phyloP scores from a whole-genome alignment of 1,139 yeast species.

The Candida sp. region DNA sequence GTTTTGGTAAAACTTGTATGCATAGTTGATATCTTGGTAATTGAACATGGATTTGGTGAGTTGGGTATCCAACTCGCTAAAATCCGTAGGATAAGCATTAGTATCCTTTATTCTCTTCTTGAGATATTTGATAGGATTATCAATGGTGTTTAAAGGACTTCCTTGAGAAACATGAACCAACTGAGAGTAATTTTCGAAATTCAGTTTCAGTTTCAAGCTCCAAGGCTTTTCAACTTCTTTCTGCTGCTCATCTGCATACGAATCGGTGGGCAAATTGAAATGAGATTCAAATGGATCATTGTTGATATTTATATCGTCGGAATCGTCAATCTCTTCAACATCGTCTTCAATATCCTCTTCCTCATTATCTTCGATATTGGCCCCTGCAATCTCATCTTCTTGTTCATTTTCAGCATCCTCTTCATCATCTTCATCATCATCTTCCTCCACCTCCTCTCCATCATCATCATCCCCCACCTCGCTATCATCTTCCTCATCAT shows the following conservation, averaged over 20 bases:
- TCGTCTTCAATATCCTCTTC: constrained; percentile 14
- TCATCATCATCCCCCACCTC: constrained; percentile 11
- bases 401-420: constrained; percentile 22
- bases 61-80: constrained; percentile 20
- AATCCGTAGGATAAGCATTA: constrained; percentile 10
- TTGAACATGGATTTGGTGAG: constrained; percentile 60
- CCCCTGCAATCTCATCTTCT: constrained; percentile 27
- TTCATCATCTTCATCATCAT: constrained; percentile 17
- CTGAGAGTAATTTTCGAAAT: constrained; percentile 18
- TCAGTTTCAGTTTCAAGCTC: constrained; percentile 17
- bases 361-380: constrained; percentile 23
- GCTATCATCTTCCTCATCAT: constrained; percentile 16
- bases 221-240: constrained; percentile 21
- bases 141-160: constrained; percentile 8
- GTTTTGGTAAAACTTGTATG: constrained; percentile 42
- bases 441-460: constrained; percentile 17
- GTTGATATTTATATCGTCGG: constrained; percentile 17
- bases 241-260: constrained; percentile 33
- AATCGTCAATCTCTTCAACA: constrained; percentile 29
- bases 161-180: constrained; percentile 31
- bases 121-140: constrained; percentile 11
- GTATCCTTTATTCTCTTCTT: constrained; percentile 31
- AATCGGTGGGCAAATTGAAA: constrained; percentile 54
- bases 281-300: constrained; percentile 75
- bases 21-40: constrained; percentile 70